Evolutionary conservation across 2,329 filamentous ascomycete species (phyloP).

Genomic region (Stagonosporopsis cucurbitacearum): DNA sequence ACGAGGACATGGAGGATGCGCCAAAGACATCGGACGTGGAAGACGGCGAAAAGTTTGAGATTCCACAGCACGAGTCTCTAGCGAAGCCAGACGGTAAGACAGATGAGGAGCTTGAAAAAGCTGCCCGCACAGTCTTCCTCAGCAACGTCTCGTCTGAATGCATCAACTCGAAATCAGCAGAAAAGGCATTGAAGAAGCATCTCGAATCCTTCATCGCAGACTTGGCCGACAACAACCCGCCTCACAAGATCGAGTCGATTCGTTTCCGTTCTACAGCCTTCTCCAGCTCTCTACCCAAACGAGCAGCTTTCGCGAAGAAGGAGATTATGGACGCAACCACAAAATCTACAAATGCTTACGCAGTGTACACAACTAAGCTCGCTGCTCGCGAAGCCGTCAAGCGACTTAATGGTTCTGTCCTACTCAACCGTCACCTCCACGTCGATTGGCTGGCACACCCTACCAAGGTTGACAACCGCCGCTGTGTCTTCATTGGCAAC

Average conservation of each 20-base stretch:
- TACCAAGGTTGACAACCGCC: conserved; percentile 77
- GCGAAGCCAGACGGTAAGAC: conserved; percentile 48
- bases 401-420: conserved; percentile 80
- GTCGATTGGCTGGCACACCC: conserved; percentile 93
- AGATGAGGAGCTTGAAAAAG: conserved; percentile 76
- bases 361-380: conserved; percentile 77
- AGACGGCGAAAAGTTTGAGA: conserved; percentile 60
- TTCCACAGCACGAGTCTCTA: conserved; percentile 60
- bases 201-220: conserved; percentile 74
- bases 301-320: conserved; percentile 91
- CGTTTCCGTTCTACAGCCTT: conserved; percentile 95
- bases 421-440: conserved; percentile 86
- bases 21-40: conserved; percentile 19
- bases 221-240: conserved; percentile 54
- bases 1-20: conserved; percentile 36
- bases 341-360: conserved; percentile 92
- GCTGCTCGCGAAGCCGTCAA: conserved; percentile 79
- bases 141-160: conserved; percentile 86
- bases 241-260: conserved; percentile 84
- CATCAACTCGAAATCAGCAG: conserved; percentile 80
- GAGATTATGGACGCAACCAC: conserved; percentile 90
- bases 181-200: conserved; percentile 78
- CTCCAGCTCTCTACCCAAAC: conserved; percentile 81
- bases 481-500: conserved; percentile 96
- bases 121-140: conserved; percentile 87